These are phyloP conservation scores for Solanum neorickii DNA, from an alignment of 257 asterid species.

Conservation along the genomic window DNA sequence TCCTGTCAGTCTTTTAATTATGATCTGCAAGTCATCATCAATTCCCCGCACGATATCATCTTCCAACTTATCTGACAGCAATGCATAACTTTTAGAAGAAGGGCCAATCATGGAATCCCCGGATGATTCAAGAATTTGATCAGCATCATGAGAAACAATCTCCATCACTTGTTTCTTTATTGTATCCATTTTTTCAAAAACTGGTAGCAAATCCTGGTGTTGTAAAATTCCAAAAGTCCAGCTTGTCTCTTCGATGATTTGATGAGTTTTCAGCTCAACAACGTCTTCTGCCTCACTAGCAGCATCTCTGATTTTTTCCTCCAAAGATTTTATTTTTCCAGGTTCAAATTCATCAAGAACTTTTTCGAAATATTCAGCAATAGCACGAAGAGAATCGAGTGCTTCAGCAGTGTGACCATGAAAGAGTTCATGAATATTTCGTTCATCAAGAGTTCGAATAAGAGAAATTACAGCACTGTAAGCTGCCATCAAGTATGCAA, in stretches of 20 bases:
- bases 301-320: background rate
- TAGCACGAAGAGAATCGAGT: background rate
- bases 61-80: background rate
- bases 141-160: background rate
- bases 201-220: background rate
- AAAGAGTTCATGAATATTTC: background rate
- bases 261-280: background rate
- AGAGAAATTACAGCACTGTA: background rate
- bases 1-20: background rate
- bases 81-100: background rate
- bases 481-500: background rate
- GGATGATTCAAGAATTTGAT: background rate
- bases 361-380: background rate
- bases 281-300: background rate
- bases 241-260: background rate
- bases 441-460: background rate
- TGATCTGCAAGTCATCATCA: background rate
- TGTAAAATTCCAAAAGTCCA: background rate
- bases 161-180: background rate
- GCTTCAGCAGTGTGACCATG: background rate
- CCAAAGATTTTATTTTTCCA: background rate
- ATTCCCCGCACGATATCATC: background rate
- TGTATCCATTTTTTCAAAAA: background rate
- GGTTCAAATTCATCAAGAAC: background rate
- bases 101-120: background rate